Conservation (phyloP, 441 rosid genomes). For the Cnidoscolus chayamansa region DNA sequence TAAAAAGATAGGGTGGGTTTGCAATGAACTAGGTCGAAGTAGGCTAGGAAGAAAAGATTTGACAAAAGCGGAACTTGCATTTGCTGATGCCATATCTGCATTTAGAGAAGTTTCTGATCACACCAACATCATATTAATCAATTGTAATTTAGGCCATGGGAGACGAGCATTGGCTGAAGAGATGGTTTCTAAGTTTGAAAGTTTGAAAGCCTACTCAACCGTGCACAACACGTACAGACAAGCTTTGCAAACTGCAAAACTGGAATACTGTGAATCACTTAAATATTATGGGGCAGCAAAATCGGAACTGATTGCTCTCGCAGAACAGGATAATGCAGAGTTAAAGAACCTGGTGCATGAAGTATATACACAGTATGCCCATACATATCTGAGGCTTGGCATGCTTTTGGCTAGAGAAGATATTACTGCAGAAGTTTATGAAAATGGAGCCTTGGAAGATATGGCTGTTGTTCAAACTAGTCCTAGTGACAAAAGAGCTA, state of each 20-base stretch:
- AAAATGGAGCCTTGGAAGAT: constrained; percentile 42
- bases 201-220: constrained; percentile 41
- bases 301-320: constrained; percentile 47
- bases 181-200: constrained; percentile 62
- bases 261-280: constrained; percentile 73
- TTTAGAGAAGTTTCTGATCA: constrained; percentile 77
- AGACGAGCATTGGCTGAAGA: constrained; percentile 93
- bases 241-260: constrained; percentile 60
- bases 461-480: constrained; percentile 17
- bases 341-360: constrained; percentile 56
- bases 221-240: constrained; percentile 51
- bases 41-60: constrained; percentile 70
- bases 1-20: constrained; percentile 88
- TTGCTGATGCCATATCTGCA: constrained; percentile 71
- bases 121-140: constrained; percentile 67
- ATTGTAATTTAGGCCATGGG: constrained; percentile 91
- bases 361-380: constrained; percentile 74
- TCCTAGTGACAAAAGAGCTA: constrained; percentile 32
- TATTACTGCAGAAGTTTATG: constrained; percentile 52
- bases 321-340: constrained; percentile 34
- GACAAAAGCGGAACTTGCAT: constrained; percentile 69
- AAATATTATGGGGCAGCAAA: constrained; percentile 75
- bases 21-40: constrained; percentile 81
- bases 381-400: constrained; percentile 84
- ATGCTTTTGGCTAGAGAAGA: constrained; percentile 83